phyloP scores from a whole-genome alignment of 805 yeast species.

The Cyberlindnera subsufficiens region DNA sequence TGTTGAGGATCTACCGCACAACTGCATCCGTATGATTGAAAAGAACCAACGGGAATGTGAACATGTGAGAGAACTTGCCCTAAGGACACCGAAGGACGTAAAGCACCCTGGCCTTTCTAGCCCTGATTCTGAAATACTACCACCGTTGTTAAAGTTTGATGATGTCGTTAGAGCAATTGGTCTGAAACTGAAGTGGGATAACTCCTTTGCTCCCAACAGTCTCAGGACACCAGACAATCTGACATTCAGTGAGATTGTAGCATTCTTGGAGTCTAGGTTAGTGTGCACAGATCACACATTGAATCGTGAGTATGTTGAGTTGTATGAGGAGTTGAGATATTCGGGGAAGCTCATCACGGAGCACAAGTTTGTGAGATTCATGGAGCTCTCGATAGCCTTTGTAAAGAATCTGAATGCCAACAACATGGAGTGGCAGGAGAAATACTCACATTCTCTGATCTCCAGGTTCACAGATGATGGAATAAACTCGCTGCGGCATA shows the following conservation, averaged over 20 bases:
- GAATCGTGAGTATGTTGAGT: conserved; percentile 33
- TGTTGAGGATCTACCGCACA: conserved; percentile 50
- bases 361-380: conserved; percentile 53
- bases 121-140: conserved; percentile 31
- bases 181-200: conserved; percentile 48
- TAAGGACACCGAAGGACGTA: conserved; percentile 35
- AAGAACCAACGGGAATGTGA: conserved; percentile 37
- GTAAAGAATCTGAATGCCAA: conserved; percentile 19
- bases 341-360: conserved; percentile 57
- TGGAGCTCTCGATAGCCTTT: conserved; percentile 37
- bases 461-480: not conserved
- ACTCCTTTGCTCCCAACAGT: conserved; percentile 28
- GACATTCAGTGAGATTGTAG: conserved; percentile 37
- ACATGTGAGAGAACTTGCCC: conserved; percentile 31
- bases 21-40: conserved; percentile 34
- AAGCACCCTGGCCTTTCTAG: conserved; percentile 49
- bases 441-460: not conserved
- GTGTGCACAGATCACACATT: conserved; percentile 15
- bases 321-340: conserved; percentile 66
- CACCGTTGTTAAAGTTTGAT: conserved; percentile 39
- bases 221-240: conserved; percentile 31
- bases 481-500: too few species aligned
- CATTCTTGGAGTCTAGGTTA: conserved; percentile 26
- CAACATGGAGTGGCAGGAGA: conserved; percentile 1
- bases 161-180: conserved; percentile 56